Evolutionary conservation across 345 rosid genomes (phyloP).

Genomic region (Eucalyptus regnans): DNA sequence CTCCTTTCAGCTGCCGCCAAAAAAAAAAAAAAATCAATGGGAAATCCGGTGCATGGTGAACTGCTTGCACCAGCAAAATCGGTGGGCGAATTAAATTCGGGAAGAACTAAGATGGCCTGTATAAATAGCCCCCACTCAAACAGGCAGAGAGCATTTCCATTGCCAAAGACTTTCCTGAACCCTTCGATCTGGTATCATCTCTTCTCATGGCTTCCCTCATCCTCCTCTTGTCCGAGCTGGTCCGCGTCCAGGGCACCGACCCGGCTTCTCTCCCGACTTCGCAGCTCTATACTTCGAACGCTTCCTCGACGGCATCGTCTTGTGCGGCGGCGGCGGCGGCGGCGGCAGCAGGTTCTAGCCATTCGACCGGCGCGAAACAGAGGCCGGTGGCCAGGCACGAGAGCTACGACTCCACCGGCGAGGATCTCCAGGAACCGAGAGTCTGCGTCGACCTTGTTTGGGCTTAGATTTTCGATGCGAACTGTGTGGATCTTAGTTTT

Average conservation of each 20-base stretch:
- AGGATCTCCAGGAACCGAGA: background rate
- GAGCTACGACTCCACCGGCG: background rate
- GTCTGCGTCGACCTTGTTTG: conserved; percentile 1
- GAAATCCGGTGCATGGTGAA: background rate
- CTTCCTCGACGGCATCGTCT: background rate
- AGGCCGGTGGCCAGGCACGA: background rate
- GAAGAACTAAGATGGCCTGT: background rate
- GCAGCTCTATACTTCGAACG: background rate
- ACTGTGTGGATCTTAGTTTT: background rate
- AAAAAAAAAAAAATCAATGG: background rate
- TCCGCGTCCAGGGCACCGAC: background rate
- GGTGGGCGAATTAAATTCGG: background rate
- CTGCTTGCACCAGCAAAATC: background rate
- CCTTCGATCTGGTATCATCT: background rate
- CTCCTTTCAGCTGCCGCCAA: background rate
- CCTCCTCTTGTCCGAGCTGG: conserved; percentile 1
- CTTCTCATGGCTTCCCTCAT: background rate
- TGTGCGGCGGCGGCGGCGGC: background rate
- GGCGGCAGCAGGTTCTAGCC: background rate
- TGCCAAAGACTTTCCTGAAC: background rate
- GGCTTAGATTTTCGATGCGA: background rate
- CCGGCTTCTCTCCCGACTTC: background rate
- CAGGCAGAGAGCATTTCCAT: background rate
- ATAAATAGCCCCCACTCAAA: background rate
- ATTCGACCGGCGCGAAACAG: background rate